Conservation (phyloP, 768 basidiomycete species). For the Lactarius pseudohatsudake region DNA sequence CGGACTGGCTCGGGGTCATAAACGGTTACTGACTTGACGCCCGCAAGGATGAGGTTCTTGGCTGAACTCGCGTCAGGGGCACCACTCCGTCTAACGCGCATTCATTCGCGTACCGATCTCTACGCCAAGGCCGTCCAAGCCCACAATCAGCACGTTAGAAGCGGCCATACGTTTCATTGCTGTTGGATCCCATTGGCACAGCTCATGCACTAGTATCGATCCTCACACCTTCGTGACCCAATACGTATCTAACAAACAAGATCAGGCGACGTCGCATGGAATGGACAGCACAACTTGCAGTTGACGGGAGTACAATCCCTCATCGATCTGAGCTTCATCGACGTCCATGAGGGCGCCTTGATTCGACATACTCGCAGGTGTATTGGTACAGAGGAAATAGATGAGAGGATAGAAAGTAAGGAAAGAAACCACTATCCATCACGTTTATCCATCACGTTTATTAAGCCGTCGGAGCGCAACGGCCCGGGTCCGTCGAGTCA, state of each 20-base stretch:
- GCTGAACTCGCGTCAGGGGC: conserved; percentile 47
- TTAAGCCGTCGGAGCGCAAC: neutral
- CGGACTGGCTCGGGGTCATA: conserved; percentile 90
- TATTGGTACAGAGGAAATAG: conserved; percentile 9
- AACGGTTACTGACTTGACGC: conserved; percentile 95
- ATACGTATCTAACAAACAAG: conserved; percentile 67
- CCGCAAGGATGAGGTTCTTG: conserved; percentile 93
- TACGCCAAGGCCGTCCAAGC: conserved; percentile 87
- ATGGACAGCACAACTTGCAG: conserved; percentile 55
- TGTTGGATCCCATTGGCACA: conserved; percentile 36
- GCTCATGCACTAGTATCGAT: neutral
- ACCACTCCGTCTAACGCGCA: conserved; percentile 4
- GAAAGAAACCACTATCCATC: neutral
- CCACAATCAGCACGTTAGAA: conserved; percentile 93
- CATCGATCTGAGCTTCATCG: conserved; percentile 86
- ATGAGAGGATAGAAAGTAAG: neutral
- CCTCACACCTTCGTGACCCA: conserved; percentile 87
- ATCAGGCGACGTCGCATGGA: conserved; percentile 23
- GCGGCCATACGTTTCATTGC: conserved; percentile 99
- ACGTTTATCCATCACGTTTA: neutral
- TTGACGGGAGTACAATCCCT: conserved; percentile 92
- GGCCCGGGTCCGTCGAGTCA: conserved; percentile 6
- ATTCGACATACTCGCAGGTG: conserved; percentile 38
- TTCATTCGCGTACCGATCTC: conserved; percentile 71
- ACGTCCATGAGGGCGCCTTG: conserved; percentile 68